Percentiles rank a stretch among this genome's conserved stretches.
Evolutionary conservation across 116 monocot genomes (phyloP).

Genomic region (Trichopus zeylanicus): DNA sequence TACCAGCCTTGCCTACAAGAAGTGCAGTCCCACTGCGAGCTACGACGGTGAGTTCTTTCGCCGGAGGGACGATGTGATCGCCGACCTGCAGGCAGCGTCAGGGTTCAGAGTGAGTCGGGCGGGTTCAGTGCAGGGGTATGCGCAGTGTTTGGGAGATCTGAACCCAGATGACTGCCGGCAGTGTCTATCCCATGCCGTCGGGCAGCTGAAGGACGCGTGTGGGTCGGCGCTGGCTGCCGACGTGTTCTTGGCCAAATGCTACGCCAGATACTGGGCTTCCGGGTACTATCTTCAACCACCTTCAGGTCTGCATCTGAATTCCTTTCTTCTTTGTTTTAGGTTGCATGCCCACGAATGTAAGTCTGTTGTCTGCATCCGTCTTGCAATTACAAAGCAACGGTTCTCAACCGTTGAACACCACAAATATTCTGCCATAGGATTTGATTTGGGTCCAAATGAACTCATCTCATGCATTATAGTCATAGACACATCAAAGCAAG

Average conservation of each 20-base stretch:
- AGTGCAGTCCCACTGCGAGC: conserved; percentile 38
- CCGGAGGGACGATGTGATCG: conserved; percentile 63
- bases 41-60: conserved; percentile 38
- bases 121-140: conserved; percentile 63
- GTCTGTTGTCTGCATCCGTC: too few species aligned
- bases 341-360: not conserved
- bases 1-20: conserved; percentile 38
- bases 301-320: conserved; percentile 2
- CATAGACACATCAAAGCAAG: too few species aligned
- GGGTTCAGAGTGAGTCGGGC: conserved; percentile 55
- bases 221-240: conserved; percentile 55
- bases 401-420: too few species aligned
- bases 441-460: too few species aligned
- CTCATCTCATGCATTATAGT: too few species aligned
- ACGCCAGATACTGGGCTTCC: conserved; percentile 75
- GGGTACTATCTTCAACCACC: conserved; percentile 45
- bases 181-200: conserved; percentile 55
- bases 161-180: conserved; percentile 27
- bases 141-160: conserved; percentile 70
- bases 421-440: too few species aligned
- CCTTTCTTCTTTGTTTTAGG: too few species aligned
- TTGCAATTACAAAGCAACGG: too few species aligned
- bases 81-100: conserved; percentile 30
- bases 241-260: conserved; percentile 71
- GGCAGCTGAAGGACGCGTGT: conserved; percentile 45